A percentile compares a stretch with the other conserved stretches of the same genome.
Conservation (phyloP, 2,329 filamentous ascomycete genomes). For the Pestalotiopsis sp. region DNA sequence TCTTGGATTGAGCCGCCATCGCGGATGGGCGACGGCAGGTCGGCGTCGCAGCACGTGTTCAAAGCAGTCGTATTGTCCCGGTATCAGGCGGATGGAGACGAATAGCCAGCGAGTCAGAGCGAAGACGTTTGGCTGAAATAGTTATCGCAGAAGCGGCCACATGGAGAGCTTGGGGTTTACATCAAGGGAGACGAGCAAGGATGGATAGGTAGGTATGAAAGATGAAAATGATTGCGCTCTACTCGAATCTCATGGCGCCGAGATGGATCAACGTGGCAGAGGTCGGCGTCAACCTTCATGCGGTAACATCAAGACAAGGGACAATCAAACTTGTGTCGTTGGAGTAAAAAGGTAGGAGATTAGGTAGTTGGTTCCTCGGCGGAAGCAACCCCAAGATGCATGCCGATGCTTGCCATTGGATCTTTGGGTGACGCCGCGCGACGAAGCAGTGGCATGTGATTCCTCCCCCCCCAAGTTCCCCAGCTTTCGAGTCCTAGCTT, state of each 20-base stretch:
- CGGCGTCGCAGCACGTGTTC: neutral
- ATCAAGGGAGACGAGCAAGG: neutral
- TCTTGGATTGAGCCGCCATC: conserved; percentile 80
- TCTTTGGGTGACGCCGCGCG: conserved; percentile 10
- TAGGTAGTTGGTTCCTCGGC: conserved; percentile 11
- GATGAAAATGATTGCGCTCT: neutral
- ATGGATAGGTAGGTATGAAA: neutral
- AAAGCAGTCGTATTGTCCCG: neutral
- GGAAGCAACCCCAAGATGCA: conserved; percentile 1
- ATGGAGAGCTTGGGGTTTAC: neutral
- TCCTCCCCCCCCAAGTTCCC: conserved; percentile 14
- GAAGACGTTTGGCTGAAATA: neutral
- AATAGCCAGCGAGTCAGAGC: neutral
- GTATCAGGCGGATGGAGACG: neutral
- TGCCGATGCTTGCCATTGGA: conserved; percentile 8
- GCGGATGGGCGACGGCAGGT: conserved; percentile 16
- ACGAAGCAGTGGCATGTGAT: conserved; percentile 17
- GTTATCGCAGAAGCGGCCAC: neutral
- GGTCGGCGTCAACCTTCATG: neutral
- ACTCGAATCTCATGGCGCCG: neutral
- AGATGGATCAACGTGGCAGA: neutral
- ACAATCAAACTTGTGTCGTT: neutral
- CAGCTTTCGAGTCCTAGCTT: conserved; percentile 2
- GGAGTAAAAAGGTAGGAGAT: neutral
- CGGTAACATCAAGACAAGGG: neutral